Evolutionary conservation across 2,329 filamentous ascomycete species (phyloP), one percentile per base, ranked within the genome.

Genomic region (Diplodia seriata): DNA sequence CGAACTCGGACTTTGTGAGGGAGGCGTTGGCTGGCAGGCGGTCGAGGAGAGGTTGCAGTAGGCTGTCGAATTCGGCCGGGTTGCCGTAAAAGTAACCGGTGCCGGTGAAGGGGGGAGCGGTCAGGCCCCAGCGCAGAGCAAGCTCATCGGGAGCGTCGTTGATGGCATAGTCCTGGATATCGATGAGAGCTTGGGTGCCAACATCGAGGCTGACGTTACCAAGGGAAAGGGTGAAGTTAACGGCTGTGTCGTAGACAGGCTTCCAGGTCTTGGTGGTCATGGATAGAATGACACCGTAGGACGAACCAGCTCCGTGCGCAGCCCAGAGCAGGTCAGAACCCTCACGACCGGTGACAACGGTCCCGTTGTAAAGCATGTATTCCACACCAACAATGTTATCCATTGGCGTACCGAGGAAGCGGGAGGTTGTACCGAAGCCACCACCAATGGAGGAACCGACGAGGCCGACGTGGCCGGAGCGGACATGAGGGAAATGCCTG

Each of bases 401-500:
- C 66, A 71, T 69, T 0, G 71, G 70, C 0, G 66, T 71, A 0
- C 71, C 71, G 9, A 72, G 69, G 23, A 72, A 70, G 1, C 71
- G 66, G n/a, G 70, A 70, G 0, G 70, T 72, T 0, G 70, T 69
- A 2, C 71, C 71, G 47, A 72, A 72, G 12, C 69, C 71, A 12
- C 67, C 70, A 2, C 70, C 71, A 15, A 71, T 71, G 0, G 70
- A 69, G 5, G 70, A 71, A 0, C 71, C 70, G 4, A 70, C 63
- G 3, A 72, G 68, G 20, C 71, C 71, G 1, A 72, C 69, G 54
- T 70, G 69, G 7, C 69, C 69, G 1, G 69, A 70, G 38, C 71
- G 64, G 6, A 72, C 71, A 29, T 72, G 71, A 18, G 71, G 71
- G 23, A 72, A 72, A 36, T 72, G 71, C 12, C 69, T 70, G 15